Base-by-base conservation (phyloP, 2,329 filamentous ascomycete genomes). In the Penicillium sp. region DNA sequence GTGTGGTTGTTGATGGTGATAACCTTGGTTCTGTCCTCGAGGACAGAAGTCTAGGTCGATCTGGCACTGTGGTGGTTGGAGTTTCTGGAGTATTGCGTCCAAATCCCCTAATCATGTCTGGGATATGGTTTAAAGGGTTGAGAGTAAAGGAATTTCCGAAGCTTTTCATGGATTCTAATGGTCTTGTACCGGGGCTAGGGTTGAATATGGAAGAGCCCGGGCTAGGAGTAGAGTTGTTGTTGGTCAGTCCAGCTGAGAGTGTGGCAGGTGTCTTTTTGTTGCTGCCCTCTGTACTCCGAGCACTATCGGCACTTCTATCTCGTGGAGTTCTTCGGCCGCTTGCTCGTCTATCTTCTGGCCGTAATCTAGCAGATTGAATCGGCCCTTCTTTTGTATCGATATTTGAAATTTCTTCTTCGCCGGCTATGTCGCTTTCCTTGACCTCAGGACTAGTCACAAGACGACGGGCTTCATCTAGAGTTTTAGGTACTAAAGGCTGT, bases 391-490 rank as follows among this genome's bases (percentile, higher is more conserved):
- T 58, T 58, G 67, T 59, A 46, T 66, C 48, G 30, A 82, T 68
- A 72, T 80, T 69, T 7, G 80, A 66, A 1, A 81, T 81, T 62
- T 78, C 82, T 42, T 80, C 75, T 38, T 81, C 85, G 64, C 75
- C 78, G 4, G 74, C 64, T 33, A 72, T 71, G 28, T 69, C 71
- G 57, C 68, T 79, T 56, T 84, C 83, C 38, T 87, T 84, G 2
- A 65, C 59, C 21, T 66, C 55, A 11, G 63, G 71, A 48, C 71
- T 66, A 66, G 85, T 89, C 61, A 99, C 89, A 11, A 99, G 82
- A 69, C 91, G 93, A 47, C 91, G 83, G 16, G 93, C 94, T 66
- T 99, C 94, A 64, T 96, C 94, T 0, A 99, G 78, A 1, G 94
- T 99, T 66, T 90, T 93, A 1, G 94, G 94, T 0, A 96, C 81